Evolutionary conservation across 1,284 basidiomycete genomes (phyloP), one percentile per base, ranked within the genome.

Genomic region (Flammula alnicola): DNA sequence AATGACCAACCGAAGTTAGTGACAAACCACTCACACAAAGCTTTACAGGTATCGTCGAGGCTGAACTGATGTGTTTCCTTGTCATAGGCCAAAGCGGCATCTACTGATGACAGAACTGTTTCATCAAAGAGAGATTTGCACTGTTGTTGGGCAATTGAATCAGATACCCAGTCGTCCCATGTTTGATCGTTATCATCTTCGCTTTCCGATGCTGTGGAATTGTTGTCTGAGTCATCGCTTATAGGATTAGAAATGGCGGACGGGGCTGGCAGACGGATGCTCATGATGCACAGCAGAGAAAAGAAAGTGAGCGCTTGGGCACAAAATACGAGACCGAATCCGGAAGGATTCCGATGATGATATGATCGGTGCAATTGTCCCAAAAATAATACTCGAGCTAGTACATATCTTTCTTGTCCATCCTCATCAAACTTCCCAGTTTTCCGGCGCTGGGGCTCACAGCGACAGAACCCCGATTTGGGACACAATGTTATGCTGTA

Each of bases 51-150:
- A 2, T 69, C 70, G 35, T 79, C 69, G n/a, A 93, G 56, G 63
- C 88, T 82, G 49, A 92, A 85, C 2, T 77, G 77, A 61, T 91
- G 79, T 0, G 65, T 75, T 26, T 68, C 60, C 57, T 75, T 80
- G 68, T 95, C 93, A 62, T 92, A 76, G 19, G 71, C 66, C 36
- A 93, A 57, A 0, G 84, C 80, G n/a, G 80, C 81, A 39, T 81
- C 69, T 11, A 81, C 83, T 0, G 83, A 82, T 23, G 79, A 68
- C 52, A 92, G 80, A 1, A 73, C 66, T 25, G 74, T 80, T 54
- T 87, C 80, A 46, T 91, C 88, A 63, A 97, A 96, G n/a, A 97
- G 77, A 0, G 92, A 93, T 61, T 74, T 75, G 62, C 89, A 92
- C 4, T 80, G 71, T 44, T 72, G 75, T 31, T 71, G 70, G 30